Base-by-base conservation (phyloP, 1,284 basidiomycete species). In the Singerocomus inundabilis region DNA sequence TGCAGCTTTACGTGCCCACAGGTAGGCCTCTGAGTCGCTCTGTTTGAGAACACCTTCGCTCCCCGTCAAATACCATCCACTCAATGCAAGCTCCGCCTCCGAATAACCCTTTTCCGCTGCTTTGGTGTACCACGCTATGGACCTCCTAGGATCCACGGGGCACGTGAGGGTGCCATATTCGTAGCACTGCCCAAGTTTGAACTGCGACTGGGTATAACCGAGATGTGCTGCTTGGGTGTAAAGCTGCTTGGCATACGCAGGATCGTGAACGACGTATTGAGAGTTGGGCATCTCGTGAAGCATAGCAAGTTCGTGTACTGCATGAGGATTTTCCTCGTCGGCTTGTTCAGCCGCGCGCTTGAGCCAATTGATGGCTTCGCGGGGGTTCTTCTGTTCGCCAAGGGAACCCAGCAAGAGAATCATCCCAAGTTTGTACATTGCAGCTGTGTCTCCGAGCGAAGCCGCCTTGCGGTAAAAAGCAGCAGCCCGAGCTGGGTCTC, bases 381-480 rank as follows among this genome's bases (percentile, higher is more conserved):
- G 83, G 1, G 87, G 83, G 62, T 96, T 98, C 53, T 82, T 84
- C 44, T 80, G 84, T 67, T 97, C 93, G 15, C 86, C 90, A 24
- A 98, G 77, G 25, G 86, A 71, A 4, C 95, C 96, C 40, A 91
- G 83, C 15, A 99, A 78, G 38, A 98, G 77, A 53, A 98, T 92
- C 87, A 98, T 94, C 13, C 94, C 95, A 13, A 99, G 82, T 71
- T 99, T 99, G 77, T 98, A 99, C 97, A 99, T 99, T 2, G 95
- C 97, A 35, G 96, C 87, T 0, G 95, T 98, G 69, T 99, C 97
- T 30, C 95, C 95, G 29, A 99, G 74, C 1, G 93, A 93, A 3
- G 93, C 93, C 2, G 97, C 91, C 72, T 99, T 98, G 54, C 95
- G 85, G 72, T 98, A 99, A 70, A 99, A 98, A 13, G 95, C 85